phyloP scores from a whole-genome alignment of 495 filamentous ascomycete species.

The Xylaria cubensis region DNA sequence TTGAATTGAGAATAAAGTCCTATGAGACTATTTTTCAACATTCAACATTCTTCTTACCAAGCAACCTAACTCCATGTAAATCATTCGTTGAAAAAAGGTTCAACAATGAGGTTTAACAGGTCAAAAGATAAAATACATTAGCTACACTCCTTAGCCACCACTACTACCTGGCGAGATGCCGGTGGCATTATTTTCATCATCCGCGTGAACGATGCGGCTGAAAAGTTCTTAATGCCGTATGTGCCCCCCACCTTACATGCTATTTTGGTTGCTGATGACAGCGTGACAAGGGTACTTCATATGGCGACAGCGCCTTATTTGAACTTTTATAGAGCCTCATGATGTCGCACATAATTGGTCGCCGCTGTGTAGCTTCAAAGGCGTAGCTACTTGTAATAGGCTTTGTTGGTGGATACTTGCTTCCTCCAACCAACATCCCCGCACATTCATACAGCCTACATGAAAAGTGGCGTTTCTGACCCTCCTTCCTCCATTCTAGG shows the following conservation, averaged over 20 bases:
- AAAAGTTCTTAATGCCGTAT: background rate
- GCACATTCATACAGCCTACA: background rate
- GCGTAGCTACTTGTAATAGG: background rate
- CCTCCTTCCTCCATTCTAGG: slow-evolving; percentile 3
- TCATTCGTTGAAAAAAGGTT: background rate
- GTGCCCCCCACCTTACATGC: background rate
- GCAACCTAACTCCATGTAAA: background rate
- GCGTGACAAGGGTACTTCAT: background rate
- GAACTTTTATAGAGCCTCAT: background rate
- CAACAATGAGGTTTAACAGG: background rate
- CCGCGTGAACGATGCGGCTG: background rate
- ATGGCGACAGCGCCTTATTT: background rate
- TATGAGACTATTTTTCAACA: background rate
- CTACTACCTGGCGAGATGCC: background rate
- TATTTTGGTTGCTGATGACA: background rate
- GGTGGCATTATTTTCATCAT: background rate
- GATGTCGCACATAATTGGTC: too few relatives aligned
- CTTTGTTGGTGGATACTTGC: background rate
- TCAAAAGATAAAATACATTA: background rate
- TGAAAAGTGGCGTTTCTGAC: slow-evolving; percentile 9
- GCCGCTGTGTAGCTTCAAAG: too few relatives aligned
- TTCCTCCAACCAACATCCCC: background rate
- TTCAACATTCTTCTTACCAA: background rate
- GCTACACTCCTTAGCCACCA: background rate
- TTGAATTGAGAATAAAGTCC: background rate